Evolutionary conservation across 768 basidiomycete species (phyloP).

Genomic region (Leccinum sublutescens): DNA sequence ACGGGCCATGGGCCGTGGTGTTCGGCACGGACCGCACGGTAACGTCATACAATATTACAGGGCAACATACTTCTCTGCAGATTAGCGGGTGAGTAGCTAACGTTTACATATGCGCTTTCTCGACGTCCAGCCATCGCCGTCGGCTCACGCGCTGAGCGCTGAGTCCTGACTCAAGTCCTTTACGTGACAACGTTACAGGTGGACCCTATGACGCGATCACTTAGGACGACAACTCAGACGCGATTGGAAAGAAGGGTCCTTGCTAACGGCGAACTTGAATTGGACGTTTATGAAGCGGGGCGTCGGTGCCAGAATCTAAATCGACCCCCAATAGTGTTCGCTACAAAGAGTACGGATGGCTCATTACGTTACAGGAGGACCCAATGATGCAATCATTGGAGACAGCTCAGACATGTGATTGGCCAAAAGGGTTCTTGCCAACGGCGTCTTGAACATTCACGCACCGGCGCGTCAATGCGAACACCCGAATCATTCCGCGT

Average conservation of each 20-base stretch:
- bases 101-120: neutral
- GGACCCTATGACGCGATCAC: neutral
- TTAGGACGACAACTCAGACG: neutral
- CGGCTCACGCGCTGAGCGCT: neutral
- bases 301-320: neutral
- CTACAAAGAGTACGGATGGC: neutral
- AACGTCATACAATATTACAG: neutral
- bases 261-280: neutral
- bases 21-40: neutral
- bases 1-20: neutral
- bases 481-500: neutral
- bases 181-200: neutral
- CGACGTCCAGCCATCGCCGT: neutral
- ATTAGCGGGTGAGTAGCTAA: neutral
- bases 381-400: neutral
- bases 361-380: neutral
- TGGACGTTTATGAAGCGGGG: neutral
- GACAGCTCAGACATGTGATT: neutral
- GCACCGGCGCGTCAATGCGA: neutral
- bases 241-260: neutral
- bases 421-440: neutral
- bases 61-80: neutral
- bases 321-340: neutral
- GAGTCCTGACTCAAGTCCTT: neutral
- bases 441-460: neutral